Evolutionary conservation across 306 rosid species (phyloP).

Genomic region (Sphenostylis stenocarpa): DNA sequence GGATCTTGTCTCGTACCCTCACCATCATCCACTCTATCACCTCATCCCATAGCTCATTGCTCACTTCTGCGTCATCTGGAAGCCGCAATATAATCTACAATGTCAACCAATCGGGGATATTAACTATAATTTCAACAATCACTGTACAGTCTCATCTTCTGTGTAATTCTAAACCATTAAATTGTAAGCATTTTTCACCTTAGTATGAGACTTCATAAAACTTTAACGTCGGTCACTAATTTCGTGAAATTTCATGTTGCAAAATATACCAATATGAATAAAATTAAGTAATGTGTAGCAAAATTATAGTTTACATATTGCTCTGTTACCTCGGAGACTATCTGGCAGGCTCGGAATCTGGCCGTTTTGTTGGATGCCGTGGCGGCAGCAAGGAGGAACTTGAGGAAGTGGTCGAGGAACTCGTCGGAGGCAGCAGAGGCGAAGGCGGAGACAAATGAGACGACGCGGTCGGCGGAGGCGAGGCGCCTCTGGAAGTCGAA

Average conservation of each 20-base stretch:
- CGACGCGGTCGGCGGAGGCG: constrained; percentile 69
- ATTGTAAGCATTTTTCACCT: not conserved
- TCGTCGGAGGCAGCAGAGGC: constrained; percentile 46
- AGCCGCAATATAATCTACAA: constrained; percentile 83
- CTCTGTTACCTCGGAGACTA: constrained; percentile 72
- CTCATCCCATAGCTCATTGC: constrained; percentile 84
- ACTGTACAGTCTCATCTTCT: not conserved
- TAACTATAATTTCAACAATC: not conserved
- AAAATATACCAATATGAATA: not conserved
- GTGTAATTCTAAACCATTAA: not conserved
- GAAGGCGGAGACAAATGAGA: constrained; percentile 70
- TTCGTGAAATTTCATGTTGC: not conserved
- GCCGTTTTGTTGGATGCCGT: constrained; percentile 56
- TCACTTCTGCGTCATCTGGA: constrained; percentile 94
- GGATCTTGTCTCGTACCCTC: constrained; percentile 72
- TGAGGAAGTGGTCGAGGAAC: constrained; percentile 67
- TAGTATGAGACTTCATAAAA: not conserved
- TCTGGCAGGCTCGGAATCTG: constrained; percentile 88
- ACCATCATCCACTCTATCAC: constrained; percentile 81
- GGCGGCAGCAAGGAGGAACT: constrained; percentile 63
- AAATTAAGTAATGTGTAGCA: not conserved
- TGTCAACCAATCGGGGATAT: not conserved
- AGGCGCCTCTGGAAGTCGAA: constrained; percentile 67
- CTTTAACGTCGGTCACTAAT: not conserved
- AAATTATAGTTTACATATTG: not conserved